phyloP scores from a whole-genome alignment of 2,329 filamentous ascomycete species.

The Ascochyta koolunga region DNA sequence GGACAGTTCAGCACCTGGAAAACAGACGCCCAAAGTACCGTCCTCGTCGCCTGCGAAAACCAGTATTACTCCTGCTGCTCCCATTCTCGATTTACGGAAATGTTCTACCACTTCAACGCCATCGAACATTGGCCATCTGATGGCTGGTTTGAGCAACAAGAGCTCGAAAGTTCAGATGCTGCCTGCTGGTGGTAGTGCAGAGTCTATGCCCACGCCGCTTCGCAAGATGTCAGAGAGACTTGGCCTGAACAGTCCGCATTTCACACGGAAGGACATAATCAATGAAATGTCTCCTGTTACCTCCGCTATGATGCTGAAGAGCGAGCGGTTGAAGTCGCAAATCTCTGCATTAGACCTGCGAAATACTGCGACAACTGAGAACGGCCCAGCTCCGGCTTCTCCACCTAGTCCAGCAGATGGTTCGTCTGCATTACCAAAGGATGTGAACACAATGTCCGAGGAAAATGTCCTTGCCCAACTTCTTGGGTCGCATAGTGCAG shows the following conservation, averaged over 20 bases:
- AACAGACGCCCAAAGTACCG: background rate
- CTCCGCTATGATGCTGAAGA: background rate
- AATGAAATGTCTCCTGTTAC: background rate
- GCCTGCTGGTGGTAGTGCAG: background rate
- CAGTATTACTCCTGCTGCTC: background rate
- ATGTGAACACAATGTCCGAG: background rate
- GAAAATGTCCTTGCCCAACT: background rate
- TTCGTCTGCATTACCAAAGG: background rate
- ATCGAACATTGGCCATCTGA: slow-evolving; percentile 24
- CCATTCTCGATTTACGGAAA: background rate
- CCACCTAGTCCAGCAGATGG: background rate
- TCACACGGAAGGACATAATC: background rate
- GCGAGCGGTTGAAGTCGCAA: background rate
- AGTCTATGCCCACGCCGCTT: slow-evolving; percentile 23
- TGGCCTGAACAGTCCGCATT: slow-evolving; percentile 7
- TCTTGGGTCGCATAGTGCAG: background rate
- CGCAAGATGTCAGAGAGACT: slow-evolving; percentile 23
- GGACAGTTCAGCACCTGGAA: background rate
- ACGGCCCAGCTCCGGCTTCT: background rate
- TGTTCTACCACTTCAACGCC: background rate
- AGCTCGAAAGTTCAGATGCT: background rate
- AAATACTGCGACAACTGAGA: background rate
- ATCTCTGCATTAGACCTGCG: background rate
- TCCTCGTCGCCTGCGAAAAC: background rate
- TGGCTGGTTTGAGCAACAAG: slow-evolving; percentile 15